Evolutionary conservation across 2,329 filamentous ascomycete genomes (phyloP).

Genomic region (Venturia nashicola): DNA sequence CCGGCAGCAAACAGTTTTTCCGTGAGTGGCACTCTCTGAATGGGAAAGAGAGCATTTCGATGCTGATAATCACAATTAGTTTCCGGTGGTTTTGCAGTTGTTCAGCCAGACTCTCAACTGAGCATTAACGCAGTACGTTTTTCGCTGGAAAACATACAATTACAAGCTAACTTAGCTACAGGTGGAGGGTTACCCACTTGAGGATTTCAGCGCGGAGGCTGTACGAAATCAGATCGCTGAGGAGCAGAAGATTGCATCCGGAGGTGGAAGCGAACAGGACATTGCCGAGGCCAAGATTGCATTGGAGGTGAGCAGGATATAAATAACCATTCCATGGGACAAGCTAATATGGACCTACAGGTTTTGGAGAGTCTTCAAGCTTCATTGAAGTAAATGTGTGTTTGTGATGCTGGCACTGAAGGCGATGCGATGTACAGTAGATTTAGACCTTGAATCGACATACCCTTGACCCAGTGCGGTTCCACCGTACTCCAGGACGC

Average conservation of each 20-base stretch:
- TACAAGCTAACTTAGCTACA: neutral
- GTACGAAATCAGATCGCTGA: conserved; percentile 84
- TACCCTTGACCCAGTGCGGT: neutral
- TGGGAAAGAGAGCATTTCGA: neutral
- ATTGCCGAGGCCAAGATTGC: conserved; percentile 99
- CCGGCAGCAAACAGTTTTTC: conserved; percentile 91
- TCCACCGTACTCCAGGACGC: neutral
- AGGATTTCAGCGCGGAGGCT: conserved; percentile 91
- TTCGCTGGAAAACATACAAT: neutral
- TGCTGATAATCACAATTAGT: conserved; percentile 40
- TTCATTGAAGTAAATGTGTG: conserved; percentile 55
- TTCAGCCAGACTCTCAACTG: conserved; percentile 86
- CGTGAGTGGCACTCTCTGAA: conserved; percentile 44
- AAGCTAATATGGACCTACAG: conserved; percentile 36
- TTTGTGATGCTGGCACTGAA: neutral
- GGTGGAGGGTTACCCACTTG: conserved; percentile 80
- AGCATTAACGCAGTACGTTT: conserved; percentile 79
- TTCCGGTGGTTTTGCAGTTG: conserved; percentile 90
- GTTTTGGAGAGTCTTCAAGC: conserved; percentile 75
- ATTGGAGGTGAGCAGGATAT: conserved; percentile 62
- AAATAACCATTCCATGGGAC: neutral
- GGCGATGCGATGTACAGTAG: neutral
- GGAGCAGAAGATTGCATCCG: conserved; percentile 87
- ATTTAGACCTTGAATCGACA: conserved; percentile 4
- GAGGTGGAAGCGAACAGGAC: conserved; percentile 88